Conservation (phyloP, 768 basidiomycete species). For the Hygrocybe punicea region DNA sequence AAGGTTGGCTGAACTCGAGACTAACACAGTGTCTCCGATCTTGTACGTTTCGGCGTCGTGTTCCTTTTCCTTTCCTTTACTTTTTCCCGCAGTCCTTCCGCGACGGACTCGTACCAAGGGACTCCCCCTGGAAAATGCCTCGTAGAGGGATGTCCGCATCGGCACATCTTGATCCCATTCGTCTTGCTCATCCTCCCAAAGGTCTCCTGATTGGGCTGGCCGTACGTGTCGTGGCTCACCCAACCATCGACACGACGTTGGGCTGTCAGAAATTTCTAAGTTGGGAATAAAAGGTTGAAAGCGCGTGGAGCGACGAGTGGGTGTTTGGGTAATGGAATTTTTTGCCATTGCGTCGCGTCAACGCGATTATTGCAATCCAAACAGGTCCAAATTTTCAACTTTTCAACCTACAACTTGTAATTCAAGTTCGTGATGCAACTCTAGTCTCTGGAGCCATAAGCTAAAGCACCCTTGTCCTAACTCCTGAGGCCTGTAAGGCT, state of each 20-base stretch:
- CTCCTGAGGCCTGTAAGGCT: too few species aligned
- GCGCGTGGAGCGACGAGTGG: constrained; percentile 13
- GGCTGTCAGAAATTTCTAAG: too few species aligned
- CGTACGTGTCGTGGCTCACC: constrained; percentile 3
- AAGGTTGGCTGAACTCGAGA: constrained; percentile 47
- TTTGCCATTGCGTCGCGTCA: background rate
- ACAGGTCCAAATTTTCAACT: too few species aligned
- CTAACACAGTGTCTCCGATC: constrained; percentile 66
- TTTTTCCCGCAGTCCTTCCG: background rate
- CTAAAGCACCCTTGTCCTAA: too few species aligned
- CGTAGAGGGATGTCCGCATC: constrained; percentile 3
- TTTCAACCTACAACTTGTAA: too few species aligned
- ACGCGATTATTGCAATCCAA: too few species aligned
- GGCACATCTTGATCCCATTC: constrained; percentile 1
- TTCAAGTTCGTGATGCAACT: too few species aligned
- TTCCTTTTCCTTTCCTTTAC: constrained; percentile 16
- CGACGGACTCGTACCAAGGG: constrained; percentile 1
- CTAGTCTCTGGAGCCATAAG: too few species aligned
- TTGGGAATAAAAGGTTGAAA: constrained; percentile 7
- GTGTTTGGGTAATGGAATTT: background rate
- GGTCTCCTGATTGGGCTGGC: constrained; percentile 5
- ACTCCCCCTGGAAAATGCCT: background rate
- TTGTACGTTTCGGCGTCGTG: constrained; percentile 33
- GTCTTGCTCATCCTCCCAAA: constrained; percentile 8
- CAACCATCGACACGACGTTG: constrained; percentile 1